Evolutionary conservation across 2,329 filamentous ascomycete species (phyloP), one percentile per base, ranked within the genome.

Genomic region (Ophiostoma sp.): DNA sequence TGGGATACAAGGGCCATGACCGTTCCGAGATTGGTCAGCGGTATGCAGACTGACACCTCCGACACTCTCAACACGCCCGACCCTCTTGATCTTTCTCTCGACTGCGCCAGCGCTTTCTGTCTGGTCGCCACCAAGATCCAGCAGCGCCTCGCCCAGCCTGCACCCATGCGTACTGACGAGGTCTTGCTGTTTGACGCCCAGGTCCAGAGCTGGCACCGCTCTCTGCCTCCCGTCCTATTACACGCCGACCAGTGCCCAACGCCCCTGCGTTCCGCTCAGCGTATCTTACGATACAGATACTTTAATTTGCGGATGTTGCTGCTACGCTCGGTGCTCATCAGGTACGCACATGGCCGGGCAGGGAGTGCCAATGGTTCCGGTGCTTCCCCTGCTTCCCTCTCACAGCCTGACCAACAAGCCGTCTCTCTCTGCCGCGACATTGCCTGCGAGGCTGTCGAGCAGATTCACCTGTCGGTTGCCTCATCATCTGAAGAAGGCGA

Each of bases 81-180:
- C 2, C 50, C 50, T 25, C 50, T 55, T n/a, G 50, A 15, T 25
- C 19, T 55, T 3, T 55, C 15, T 15, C 57, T 63, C 57, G 31
- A 63, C 31, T 63, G 31, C 31, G 57, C 31, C 57, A 63, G 31
- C 31, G 57, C 57, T 2, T 63, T 63, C 3, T 63, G 57, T n/a
- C 31, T 63, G 15, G 57, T 63, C 17, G 57, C 57, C 31, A 63
- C 57, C 31, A 36, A 63, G 31, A 63, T 63, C 57, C 57, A 63
- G 31, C 57, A 63, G 33, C 57, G 57, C 31, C 57, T 63, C 19
- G 57, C 57, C 31, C 57, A 63, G 19, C 57, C 57, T 2, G 19
- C 57, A 5, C 57, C 57, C 31, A 63, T 63, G 19, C 15, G 17
- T 19, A 63, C 57, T 4, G 57, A 63, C 31, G 57, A 63, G 17